Conservation (phyloP, 2,329 filamentous ascomycete genomes). For the Epichloe festucae region DNA sequence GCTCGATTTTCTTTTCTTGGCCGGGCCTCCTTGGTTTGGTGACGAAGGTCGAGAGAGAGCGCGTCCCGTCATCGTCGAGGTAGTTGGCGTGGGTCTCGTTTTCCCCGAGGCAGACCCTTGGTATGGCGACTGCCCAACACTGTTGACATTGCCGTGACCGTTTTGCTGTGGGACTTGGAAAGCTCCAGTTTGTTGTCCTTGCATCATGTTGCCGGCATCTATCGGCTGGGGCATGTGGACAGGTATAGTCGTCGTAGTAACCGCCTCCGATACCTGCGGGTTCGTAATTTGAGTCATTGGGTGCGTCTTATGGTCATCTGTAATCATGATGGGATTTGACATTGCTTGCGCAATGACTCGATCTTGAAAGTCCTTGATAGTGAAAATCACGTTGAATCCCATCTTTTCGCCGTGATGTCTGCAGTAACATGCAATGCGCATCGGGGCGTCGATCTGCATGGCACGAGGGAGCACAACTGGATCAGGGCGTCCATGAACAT, state of each 20-base stretch:
- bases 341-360: slow-evolving; percentile 73
- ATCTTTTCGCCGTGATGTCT: slow-evolving; percentile 88
- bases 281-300: slow-evolving; percentile 17
- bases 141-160: slow-evolving; percentile 48
- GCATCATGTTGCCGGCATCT: slow-evolving; percentile 21
- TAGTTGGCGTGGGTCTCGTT: slow-evolving; percentile 17
- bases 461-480: slow-evolving; percentile 42
- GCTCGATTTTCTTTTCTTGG: slow-evolving; percentile 76
- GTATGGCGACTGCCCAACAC: slow-evolving; percentile 28
- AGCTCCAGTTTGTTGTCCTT: slow-evolving; percentile 20
- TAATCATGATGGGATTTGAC: slow-evolving; percentile 86
- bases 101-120: slow-evolving; percentile 18
- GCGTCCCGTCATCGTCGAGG: slow-evolving; percentile 12
- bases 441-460: slow-evolving; percentile 71
- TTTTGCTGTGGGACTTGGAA: slow-evolving; percentile 43
- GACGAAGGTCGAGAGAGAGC: slow-evolving; percentile 61
- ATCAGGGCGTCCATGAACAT: slow-evolving; percentile 28
- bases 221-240: slow-evolving; percentile 8
- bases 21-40: slow-evolving; percentile 52
- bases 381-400: slow-evolving; percentile 89
- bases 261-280: slow-evolving; percentile 17
- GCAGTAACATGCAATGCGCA: slow-evolving; percentile 96
- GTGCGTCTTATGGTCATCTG: slow-evolving; percentile 92
- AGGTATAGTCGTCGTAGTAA: slow-evolving; percentile 13
- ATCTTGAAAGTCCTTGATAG: slow-evolving; percentile 69